phyloP scores from a whole-genome alignment of 2,329 filamentous ascomycete species.

The Stemphylium beticola region DNA sequence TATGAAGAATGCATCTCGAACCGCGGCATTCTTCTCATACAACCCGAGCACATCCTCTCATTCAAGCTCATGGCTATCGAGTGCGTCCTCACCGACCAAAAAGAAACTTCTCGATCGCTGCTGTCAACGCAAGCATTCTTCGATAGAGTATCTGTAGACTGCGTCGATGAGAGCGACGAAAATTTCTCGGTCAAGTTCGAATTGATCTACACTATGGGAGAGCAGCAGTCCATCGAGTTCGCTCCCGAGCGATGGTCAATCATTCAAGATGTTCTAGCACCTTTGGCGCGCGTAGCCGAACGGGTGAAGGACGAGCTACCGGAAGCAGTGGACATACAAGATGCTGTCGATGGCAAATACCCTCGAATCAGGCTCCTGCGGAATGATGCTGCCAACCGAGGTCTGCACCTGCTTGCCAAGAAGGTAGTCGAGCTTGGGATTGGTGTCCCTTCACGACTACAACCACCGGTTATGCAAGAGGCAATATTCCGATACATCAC shows the following conservation, averaged over 20 bases:
- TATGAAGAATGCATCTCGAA: constrained; percentile 56
- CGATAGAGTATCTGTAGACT: constrained; percentile 56
- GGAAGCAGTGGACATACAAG: constrained; percentile 53
- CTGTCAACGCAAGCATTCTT: constrained; percentile 56
- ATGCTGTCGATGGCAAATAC: constrained; percentile 48
- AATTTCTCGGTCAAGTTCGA: constrained; percentile 67
- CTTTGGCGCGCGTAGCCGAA: constrained; percentile 49
- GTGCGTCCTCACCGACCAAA: constrained; percentile 44
- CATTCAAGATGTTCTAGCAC: constrained; percentile 59
- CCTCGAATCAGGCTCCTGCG: constrained; percentile 59
- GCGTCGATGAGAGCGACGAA: constrained; percentile 71
- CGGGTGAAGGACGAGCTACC: constrained; percentile 44
- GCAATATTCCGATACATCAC: constrained; percentile 57
- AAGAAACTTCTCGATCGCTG: constrained; percentile 43
- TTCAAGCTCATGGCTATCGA: constrained; percentile 69
- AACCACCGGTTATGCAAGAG: constrained; percentile 36
- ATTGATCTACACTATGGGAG: constrained; percentile 67
- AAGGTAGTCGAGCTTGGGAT: constrained; percentile 56
- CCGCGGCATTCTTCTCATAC: constrained; percentile 64
- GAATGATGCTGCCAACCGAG: constrained; percentile 40
- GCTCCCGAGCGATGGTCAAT: constrained; percentile 63
- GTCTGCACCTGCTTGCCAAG: constrained; percentile 33
- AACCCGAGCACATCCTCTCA: constrained; percentile 69
- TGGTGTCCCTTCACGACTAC: constrained; percentile 54
- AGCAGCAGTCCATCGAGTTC: constrained; percentile 58